Evolutionary conservation across 2,329 filamentous ascomycete genomes (phyloP), one percentile per base, ranked within the genome.

Genomic region (Xylaria hypoxylon): DNA sequence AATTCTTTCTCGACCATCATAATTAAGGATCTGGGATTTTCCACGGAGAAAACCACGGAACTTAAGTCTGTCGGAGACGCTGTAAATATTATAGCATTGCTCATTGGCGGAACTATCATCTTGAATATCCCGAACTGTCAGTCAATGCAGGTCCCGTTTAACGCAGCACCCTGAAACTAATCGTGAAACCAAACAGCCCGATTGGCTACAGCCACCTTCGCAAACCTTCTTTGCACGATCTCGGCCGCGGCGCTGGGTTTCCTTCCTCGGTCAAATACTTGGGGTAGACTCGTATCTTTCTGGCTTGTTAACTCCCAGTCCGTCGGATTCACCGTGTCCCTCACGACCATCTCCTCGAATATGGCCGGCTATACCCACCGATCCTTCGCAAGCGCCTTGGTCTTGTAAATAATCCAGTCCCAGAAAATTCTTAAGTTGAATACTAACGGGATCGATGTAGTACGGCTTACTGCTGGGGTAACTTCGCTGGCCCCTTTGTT

Each of bases 381-480:
- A 2, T 70, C 75, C 4, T 59, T 78, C 42, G 77, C 78, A 2
- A 78, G 72, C 64, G 77, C 77, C 1, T 51, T 80, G 38, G 66
- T 79, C 7, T 79, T 80, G 73, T 74, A 22, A 62, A 65, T 40
- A 17, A 40, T 24, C 10, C 31, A 24, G 7, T n/a, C 2, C 6
- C 11, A 2, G 6, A 40, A 24, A 24, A 1, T 8, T 15, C 10
- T 26, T 10, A 6, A 26, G 5, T n/a, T 6, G 28, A 6, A 38
- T 40, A 26, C 33, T 53, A 10, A 53, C 19, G 1, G 35, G n/a
- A 26, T n/a, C 1, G 2, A 26, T 22, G 28, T n/a, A 74, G 72
- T 51, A 79, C 78, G 1, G 79, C 78, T 2, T 80, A 80, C 50
- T 80, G 78, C 61, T 80, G 78, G 77, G 78, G 79, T 6, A 80